Evolutionary conservation across 2,329 filamentous ascomycete species (phyloP).

Genomic region (Trichophyton benhamiae): DNA sequence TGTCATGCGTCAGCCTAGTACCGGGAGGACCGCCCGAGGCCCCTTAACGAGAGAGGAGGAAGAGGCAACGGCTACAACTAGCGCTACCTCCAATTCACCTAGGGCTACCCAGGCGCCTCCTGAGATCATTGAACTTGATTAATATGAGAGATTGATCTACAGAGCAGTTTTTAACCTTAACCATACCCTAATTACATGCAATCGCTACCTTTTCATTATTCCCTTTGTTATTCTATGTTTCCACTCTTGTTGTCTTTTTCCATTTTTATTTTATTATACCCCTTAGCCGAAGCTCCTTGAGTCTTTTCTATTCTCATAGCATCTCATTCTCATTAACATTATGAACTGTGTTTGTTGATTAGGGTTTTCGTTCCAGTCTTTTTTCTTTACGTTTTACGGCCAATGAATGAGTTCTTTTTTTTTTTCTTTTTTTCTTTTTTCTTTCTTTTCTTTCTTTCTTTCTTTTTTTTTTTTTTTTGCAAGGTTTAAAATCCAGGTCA

Average conservation of each 20-base stretch:
- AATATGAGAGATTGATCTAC: not conserved
- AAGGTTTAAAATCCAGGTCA: not conserved
- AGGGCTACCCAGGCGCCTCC: slow-evolving; percentile 1
- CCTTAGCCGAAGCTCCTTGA: not conserved
- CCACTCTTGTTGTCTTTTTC: not conserved
- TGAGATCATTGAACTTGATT: slow-evolving; percentile 15
- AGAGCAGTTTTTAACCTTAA: not conserved
- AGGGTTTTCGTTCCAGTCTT: not conserved
- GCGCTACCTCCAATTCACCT: not conserved
- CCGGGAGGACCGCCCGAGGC: not conserved
- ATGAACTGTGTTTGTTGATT: not conserved
- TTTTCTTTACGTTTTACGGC: not conserved
- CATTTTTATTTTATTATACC: not conserved
- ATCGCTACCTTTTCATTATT: not conserved
- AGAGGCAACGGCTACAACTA: not conserved
- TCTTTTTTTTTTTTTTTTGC: not conserved
- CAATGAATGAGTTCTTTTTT: not conserved
- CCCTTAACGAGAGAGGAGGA: not conserved
- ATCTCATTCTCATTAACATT: not conserved
- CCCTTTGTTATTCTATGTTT: not conserved
- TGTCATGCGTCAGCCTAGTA: slow-evolving; percentile 22
- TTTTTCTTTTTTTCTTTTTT: not conserved
- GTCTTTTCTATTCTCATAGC: not conserved
- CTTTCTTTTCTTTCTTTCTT: no score
- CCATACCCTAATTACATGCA: not conserved